Evolutionary conservation across 1,284 basidiomycete species (phyloP), one percentile per base, ranked within the genome.

Genomic region (Pseudozyma pruni): DNA sequence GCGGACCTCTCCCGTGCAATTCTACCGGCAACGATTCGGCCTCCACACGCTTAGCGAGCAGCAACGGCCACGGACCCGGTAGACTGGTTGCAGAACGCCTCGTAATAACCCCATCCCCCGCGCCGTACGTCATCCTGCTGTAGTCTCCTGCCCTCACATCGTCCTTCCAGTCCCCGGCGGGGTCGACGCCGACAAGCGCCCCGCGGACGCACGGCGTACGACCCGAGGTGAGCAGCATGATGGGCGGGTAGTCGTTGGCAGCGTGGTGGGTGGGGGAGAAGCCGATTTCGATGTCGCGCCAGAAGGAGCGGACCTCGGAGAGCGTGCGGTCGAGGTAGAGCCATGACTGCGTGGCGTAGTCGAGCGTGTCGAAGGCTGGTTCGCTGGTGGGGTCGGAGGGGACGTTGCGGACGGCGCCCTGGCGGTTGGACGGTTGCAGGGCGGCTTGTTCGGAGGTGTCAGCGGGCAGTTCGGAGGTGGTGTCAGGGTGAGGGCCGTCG

Each of bases 71-170:
- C 0, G 10, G 23, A 10, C 76, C 74, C 0, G 82, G 82, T 0
- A 83, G 57, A 0, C 60, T 49, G 1, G 61, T 74, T 1, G 82
- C 71, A 0, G 71, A 76, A 11, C 68, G 61, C n/a, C 74, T 66
- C 1, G 78, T 68, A 23, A 83, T 81, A 47, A 83, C 78, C 16
- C 82, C 82, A 42, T 83, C 82, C 5, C 77, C 74, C 0, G 59
- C 52, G 8, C 29, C 71, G 46, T 72, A 75, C 1, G 72, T 55
- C 70, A 78, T 73, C 22, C 61, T 49, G 7, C 67, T 61, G 44
- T 72, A 72, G 51, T 71, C 61, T 33, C 64, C 60, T 8, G 57
- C 55, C n/a, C 66, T 29, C 7, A 73, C 68, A 27, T 56, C 61
- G 43, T 57, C 42, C 32, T 63, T 63, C 74, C 72, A 75, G 16